Evolutionary conservation across 768 basidiomycete species (phyloP).

Genomic region (Podaxis sp.): DNA sequence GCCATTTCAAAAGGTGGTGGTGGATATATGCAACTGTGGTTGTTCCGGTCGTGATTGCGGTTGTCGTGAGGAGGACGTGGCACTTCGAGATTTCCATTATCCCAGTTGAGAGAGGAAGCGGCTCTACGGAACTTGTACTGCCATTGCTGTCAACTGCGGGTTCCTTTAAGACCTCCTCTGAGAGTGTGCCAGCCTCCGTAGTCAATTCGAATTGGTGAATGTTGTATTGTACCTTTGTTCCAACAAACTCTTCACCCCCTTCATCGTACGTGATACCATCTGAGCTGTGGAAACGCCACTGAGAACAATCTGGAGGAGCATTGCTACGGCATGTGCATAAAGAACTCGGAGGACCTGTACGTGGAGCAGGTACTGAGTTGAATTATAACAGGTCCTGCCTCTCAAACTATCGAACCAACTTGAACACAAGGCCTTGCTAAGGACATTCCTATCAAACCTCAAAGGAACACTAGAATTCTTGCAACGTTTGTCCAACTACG

Average conservation of each 20-base stretch:
- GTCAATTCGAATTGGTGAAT: background rate
- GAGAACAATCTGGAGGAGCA: background rate
- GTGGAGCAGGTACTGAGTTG: too few species aligned
- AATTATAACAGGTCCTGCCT: too few species aligned
- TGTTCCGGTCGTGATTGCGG: conserved; percentile 22
- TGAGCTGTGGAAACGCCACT: background rate
- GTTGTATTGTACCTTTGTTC: background rate
- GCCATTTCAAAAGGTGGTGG: conserved; percentile 30
- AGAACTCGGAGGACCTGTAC: too few species aligned
- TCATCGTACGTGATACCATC: background rate
- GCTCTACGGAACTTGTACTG: too few species aligned
- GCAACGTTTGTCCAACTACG: too few species aligned
- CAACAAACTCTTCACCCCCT: background rate
- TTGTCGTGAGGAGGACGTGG: conserved; percentile 1
- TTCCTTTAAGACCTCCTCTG: background rate
- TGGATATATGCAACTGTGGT: conserved; percentile 29
- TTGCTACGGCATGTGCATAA: background rate
- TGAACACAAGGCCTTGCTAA: too few species aligned
- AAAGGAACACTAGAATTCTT: too few species aligned
- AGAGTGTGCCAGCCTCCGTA: background rate
- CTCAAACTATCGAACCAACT: too few species aligned
- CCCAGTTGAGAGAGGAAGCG: background rate
- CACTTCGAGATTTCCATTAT: background rate
- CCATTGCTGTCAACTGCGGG: background rate
- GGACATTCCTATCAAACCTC: too few species aligned